A percentile compares a stretch with the other conserved stretches of the same genome.
Evolutionary conservation across 2,329 filamentous ascomycete species (phyloP).

Genomic region (Hypoxylon sp.): DNA sequence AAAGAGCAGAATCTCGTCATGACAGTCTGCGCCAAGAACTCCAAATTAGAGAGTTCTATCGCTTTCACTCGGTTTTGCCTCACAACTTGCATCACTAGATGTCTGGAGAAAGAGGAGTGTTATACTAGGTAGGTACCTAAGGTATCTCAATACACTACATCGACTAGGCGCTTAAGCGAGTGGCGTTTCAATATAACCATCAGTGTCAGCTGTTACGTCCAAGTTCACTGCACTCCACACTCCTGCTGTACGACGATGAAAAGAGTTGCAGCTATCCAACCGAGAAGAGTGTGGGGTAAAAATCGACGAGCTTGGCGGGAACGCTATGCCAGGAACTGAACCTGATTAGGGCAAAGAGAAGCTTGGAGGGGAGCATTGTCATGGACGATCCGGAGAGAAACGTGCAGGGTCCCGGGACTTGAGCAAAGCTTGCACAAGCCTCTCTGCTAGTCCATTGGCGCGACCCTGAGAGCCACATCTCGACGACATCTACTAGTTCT

Average conservation of each 20-base stretch:
- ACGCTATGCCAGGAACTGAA: slow-evolving; percentile 49
- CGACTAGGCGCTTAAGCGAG: slow-evolving; percentile 53
- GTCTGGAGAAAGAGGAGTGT: slow-evolving; percentile 25
- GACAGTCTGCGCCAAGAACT: slow-evolving; percentile 45
- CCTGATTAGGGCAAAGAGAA: slow-evolving; percentile 42
- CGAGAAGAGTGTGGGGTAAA: slow-evolving; percentile 53
- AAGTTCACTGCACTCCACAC: slow-evolving; percentile 54
- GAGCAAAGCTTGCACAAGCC: slow-evolving; percentile 40
- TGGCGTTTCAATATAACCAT: slow-evolving; percentile 51
- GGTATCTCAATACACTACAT: slow-evolving; percentile 45
- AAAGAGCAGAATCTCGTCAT: slow-evolving; percentile 40
- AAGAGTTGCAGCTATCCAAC: slow-evolving; percentile 47
- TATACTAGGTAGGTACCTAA: too few relatives aligned
- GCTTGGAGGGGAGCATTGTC: slow-evolving; percentile 43
- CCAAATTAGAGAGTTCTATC: slow-evolving; percentile 40
- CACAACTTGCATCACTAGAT: slow-evolving; percentile 50
- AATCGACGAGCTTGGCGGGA: slow-evolving; percentile 43
- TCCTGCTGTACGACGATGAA: slow-evolving; percentile 49
- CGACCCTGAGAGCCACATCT: slow-evolving; percentile 40
- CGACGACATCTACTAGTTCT: slow-evolving; percentile 25
- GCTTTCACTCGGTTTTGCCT: slow-evolving; percentile 52
- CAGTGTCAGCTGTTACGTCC: slow-evolving; percentile 50
- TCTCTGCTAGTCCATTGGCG: slow-evolving; percentile 33
- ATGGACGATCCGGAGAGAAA: slow-evolving; percentile 52
- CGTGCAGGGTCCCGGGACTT: slow-evolving; percentile 49